Evolutionary conservation across 805 yeast species (phyloP), one percentile per base, ranked within the genome.

Genomic region (Blastobotrys muscicola): DNA sequence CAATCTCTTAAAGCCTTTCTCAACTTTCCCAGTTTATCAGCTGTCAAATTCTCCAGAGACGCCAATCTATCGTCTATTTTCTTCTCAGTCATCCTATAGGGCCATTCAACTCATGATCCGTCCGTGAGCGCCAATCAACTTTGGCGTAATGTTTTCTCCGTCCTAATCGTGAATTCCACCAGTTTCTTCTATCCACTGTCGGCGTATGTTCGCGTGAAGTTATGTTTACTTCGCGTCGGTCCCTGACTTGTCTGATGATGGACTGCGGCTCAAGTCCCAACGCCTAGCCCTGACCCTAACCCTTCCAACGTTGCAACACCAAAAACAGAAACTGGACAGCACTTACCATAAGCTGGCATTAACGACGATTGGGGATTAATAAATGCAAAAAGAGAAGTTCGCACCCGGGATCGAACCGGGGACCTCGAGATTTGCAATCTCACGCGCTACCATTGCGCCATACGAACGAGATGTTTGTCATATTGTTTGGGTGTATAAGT

Each of bases 381-480:
- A 14, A 14, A 4, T 34, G 8, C 11, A 36, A 64, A 69, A 69
- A 65, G 48, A 42, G 49, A n/a, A 82, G 92, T 86, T 80, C 76
- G 81, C 80, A 74, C 85, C 81, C 94, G 81, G 95, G 79, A 64
- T 85, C 80, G 95, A 85, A 85, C 94, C 81, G 78, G 81, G 87
- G 92, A 85, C 95, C 94, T 82, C 80, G 84, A 82, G 94, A 85
- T 83, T 84, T 85, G 94, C 94, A 85, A 85, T 85, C 94, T 81
- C 85, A 87, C 82, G 92, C 94, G 89, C 90, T 83, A 82, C 92
- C 90, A 80, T 90, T 83, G 87, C 86, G 92, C 94, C 87, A 83
- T 71, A 72, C 79, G 70, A 73, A 78, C 80, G 26, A 20, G 26
- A 20, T 20, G 26, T 20, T 20, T 6, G 26, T 20, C 6, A 4